phyloP scores from a whole-genome alignment of 371 early-diverging fungal species.

The Mucor plumbeus region DNA sequence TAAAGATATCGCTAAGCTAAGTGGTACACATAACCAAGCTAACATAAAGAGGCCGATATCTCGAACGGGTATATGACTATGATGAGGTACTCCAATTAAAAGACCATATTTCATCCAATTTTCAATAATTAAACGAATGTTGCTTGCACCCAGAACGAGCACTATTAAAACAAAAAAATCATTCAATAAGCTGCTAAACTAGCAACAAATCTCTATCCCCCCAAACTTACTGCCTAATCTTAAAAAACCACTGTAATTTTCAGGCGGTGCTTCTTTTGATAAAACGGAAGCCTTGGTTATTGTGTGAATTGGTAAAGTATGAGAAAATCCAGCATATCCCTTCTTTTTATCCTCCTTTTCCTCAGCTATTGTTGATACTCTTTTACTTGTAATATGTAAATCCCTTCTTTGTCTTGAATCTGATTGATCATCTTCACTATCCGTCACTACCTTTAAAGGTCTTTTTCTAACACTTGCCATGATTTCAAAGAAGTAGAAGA shows the following conservation, averaged over 20 bases:
- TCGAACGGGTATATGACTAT: slow-evolving; percentile 51
- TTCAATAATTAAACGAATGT: slow-evolving; percentile 84
- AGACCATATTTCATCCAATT: slow-evolving; percentile 91
- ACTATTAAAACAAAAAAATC: slow-evolving; percentile 41
- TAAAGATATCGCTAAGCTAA: slow-evolving; percentile 57
- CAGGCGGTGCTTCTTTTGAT: slow-evolving; percentile 78
- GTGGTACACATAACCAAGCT: slow-evolving; percentile 57
- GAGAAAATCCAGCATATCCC: slow-evolving; percentile 43
- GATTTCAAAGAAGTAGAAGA: neutral
- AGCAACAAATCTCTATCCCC: neutral
- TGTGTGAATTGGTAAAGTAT: slow-evolving; percentile 71
- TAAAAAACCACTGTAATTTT: slow-evolving; percentile 75
- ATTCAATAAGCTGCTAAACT: neutral
- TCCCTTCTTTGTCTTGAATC: slow-evolving; percentile 46
- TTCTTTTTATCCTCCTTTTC: slow-evolving; percentile 41
- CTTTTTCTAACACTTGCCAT: slow-evolving; percentile 27
- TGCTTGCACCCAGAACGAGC: slow-evolving; percentile 83
- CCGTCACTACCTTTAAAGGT: slow-evolving; percentile 52
- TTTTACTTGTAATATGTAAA: slow-evolving; percentile 43
- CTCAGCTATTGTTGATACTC: slow-evolving; percentile 37
- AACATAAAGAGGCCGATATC: slow-evolving; percentile 62
- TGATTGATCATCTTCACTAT: slow-evolving; percentile 56
- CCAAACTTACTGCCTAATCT: slow-evolving; percentile 64
- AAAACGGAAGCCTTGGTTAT: slow-evolving; percentile 64
- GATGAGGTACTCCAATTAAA: slow-evolving; percentile 66